These are phyloP conservation scores for Kalmusia sp. DNA, from an alignment of 2,329 filamentous ascomycete species.

Conservation along the genomic window DNA sequence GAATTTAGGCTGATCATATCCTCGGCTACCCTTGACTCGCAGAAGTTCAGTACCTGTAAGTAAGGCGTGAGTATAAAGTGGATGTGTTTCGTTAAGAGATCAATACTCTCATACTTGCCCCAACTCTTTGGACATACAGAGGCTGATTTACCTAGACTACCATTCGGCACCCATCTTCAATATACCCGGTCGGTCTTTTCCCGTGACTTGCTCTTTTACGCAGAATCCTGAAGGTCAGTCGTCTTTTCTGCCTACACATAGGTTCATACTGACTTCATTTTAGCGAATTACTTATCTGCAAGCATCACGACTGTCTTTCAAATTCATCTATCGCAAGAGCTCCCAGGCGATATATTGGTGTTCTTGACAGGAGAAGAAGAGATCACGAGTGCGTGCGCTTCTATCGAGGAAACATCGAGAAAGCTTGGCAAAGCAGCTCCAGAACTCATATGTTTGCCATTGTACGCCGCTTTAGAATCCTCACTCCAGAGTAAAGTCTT, in stretches of 20 bases:
- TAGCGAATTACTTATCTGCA: slow-evolving; percentile 93
- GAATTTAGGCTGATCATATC: slow-evolving; percentile 92
- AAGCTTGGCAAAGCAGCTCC: slow-evolving; percentile 82
- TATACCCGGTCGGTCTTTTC: slow-evolving; percentile 86
- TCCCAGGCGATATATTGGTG: slow-evolving; percentile 82
- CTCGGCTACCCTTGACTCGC: slow-evolving; percentile 91
- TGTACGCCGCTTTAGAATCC: slow-evolving; percentile 91
- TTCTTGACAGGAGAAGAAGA: slow-evolving; percentile 97
- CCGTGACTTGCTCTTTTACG: slow-evolving; percentile 91
- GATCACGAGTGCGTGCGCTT: slow-evolving; percentile 89
- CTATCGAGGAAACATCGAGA: slow-evolving; percentile 82
- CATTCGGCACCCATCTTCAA: slow-evolving; percentile 96
- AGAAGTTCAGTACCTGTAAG: slow-evolving; percentile 89
- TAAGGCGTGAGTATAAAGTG: too few species aligned
- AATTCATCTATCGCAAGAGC: slow-evolving; percentile 84
- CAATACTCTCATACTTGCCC: too few species aligned
- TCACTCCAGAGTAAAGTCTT: slow-evolving; percentile 95
- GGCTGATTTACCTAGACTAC: too few species aligned
- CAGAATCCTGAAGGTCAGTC: slow-evolving; percentile 88
- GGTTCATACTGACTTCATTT: too few species aligned
- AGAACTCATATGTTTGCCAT: slow-evolving; percentile 88
- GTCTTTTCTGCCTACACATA: too few species aligned
- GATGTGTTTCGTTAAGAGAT: too few species aligned
- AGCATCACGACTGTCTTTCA: slow-evolving; percentile 93
- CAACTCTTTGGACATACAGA: too few species aligned